Evolutionary conservation across 192 early-diverging fungal species (phyloP).

Genomic region (Backusella luteola): DNA sequence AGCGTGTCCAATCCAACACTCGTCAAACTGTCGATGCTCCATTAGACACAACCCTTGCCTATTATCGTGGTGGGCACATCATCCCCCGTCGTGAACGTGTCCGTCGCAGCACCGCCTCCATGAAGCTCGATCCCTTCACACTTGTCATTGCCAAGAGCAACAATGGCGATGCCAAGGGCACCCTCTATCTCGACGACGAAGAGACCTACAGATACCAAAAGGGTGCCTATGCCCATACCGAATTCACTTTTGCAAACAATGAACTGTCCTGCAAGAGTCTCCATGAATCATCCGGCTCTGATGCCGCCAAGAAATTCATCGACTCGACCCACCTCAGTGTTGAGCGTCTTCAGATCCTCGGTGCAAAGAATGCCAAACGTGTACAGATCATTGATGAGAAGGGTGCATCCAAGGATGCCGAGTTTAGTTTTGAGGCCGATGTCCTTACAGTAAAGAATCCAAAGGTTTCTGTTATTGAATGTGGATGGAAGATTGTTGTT

Average conservation of each 20-base stretch:
- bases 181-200: conserved; percentile 93
- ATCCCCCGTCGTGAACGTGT: conserved; percentile 81
- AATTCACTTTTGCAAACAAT: conserved; percentile 49
- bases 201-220: conserved; percentile 67
- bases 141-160: conserved; percentile 77
- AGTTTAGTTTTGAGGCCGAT: conserved; percentile 11
- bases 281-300: conserved; percentile 6
- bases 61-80: conserved; percentile 88
- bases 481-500: conserved; percentile 18
- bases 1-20: conserved; percentile 25
- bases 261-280: conserved; percentile 38
- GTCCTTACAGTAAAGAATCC: conserved; percentile 17
- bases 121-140: conserved; percentile 89
- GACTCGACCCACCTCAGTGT: conserved; percentile 34
- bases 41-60: conserved; percentile 80
- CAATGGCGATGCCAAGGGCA: conserved; percentile 66
- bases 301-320: conserved; percentile 22
- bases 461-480: conserved; percentile 12
- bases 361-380: not conserved
- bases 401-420: not conserved
- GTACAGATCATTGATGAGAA: not conserved
- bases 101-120: conserved; percentile 77
- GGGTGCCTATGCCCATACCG: conserved; percentile 63
- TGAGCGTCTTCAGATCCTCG: conserved; percentile 45
- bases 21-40: conserved; percentile 56